Base-by-base conservation (phyloP, 2,329 filamentous ascomycete species). In the Tolypocladium inflatum region DNA sequence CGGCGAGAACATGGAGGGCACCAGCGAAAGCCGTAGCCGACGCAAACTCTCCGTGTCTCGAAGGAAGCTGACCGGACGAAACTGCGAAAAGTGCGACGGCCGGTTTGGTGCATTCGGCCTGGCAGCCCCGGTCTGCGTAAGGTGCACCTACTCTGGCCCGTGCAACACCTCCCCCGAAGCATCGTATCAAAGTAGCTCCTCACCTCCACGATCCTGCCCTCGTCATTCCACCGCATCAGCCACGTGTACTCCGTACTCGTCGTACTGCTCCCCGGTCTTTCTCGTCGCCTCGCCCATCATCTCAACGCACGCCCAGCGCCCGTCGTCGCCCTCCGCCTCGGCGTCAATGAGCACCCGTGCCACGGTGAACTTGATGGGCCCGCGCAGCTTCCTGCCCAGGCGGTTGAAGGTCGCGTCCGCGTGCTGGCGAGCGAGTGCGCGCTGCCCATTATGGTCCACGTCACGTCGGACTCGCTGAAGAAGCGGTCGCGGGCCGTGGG, bases 221-320 rank as follows among this genome's bases (percentile, higher is more conserved):
- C 58, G 4, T 56, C 58, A 45, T 65, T 58, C 60, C 62, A 68
- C 42, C 64, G 58, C 55, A 61, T 64, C 50, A 66, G 56, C 64
- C 63, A 65, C 10, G 62, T 21, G 50, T 66, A 66, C 57, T 66
- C 65, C n/a, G n/a, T n/a, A n/a, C 38, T 68, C 65, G 55, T 65
- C 61, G 50, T 67, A 67, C 15, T 55, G 35, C 56, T 61, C 41
- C 17, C 64, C 65, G 9, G 57, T 60, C 39, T 57, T 61, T 33
- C 63, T 58, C 45, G 57, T 62, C 21, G 65, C 61, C 54, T 65
- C 60, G 6, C 64, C 64, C 54, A 35, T 35, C 13, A 59, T 57
- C 56, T 67, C 64, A 17, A 67, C 59, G 37, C 59, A 57, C 13
- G 63, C 65, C 65, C 64, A 67, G 61, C 62, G 63, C 3, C 64